Conservation (phyloP, 1,284 basidiomycete species). For the Boletus calvinii region DNA sequence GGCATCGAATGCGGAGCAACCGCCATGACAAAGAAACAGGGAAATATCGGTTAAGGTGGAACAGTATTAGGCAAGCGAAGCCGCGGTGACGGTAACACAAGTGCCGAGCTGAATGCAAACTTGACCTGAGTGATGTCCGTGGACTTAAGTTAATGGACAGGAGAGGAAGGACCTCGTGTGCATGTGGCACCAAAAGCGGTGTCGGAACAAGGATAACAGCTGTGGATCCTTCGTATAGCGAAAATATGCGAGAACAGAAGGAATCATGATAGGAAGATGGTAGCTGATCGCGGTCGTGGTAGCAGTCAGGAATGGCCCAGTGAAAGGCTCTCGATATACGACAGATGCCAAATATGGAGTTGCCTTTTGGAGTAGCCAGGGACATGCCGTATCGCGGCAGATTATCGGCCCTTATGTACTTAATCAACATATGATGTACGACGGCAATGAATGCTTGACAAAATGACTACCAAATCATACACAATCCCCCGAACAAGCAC, state of each 20-base stretch:
- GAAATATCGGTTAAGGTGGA: conserved; percentile 33
- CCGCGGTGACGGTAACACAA: conserved; percentile 38
- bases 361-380: conserved; percentile 28
- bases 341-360: conserved; percentile 25
- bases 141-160: conserved; percentile 39
- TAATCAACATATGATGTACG: conserved; percentile 1
- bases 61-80: conserved; percentile 36
- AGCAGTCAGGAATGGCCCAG: neutral
- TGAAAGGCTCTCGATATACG: conserved; percentile 13
- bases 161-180: conserved; percentile 38
- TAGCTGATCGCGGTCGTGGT: conserved; percentile 16
- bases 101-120: conserved; percentile 35
- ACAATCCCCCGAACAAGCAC: neutral
- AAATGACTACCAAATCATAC: neutral
- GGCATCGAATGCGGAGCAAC: conserved; percentile 27
- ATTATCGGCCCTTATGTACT: conserved; percentile 26
- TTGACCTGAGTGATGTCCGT: conserved; percentile 36
- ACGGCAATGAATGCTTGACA: conserved; percentile 7
- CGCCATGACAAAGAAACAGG: conserved; percentile 35
- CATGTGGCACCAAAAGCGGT: conserved; percentile 37
- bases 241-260: conserved; percentile 15
- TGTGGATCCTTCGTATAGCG: conserved; percentile 21
- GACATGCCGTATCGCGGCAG: conserved; percentile 31
- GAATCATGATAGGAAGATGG: conserved; percentile 9
- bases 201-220: conserved; percentile 27